A percentile compares a stretch with the other conserved stretches of the same genome.
Conservation (phyloP, 2,329 filamentous ascomycete genomes). For the Fusarium heterosporum region DNA sequence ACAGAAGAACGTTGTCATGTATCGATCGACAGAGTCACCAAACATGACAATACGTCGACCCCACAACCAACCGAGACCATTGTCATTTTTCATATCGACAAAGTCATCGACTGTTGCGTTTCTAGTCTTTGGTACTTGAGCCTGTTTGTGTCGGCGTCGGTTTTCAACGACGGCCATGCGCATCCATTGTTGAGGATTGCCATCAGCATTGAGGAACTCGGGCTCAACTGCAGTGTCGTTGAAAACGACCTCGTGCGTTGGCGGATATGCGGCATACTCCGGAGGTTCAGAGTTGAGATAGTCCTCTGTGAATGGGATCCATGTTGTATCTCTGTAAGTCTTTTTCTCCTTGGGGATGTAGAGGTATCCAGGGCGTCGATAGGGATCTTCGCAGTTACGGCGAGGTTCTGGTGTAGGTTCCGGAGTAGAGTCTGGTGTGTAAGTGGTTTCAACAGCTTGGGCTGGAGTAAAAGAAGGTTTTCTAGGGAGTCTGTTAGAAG, state of each 20-base stretch:
- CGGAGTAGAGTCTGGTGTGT: constrained; percentile 1
- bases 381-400: constrained; percentile 34
- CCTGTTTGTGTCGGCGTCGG: constrained; percentile 11
- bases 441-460: not conserved
- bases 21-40: constrained; percentile 34
- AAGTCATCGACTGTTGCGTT: constrained; percentile 21
- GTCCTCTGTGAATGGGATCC: constrained; percentile 31
- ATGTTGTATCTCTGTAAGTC: constrained; percentile 65
- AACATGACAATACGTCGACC: constrained; percentile 36
- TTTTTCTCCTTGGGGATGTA: constrained; percentile 69
- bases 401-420: not conserved
- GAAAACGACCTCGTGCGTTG: constrained; percentile 68
- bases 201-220: constrained; percentile 17
- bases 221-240: constrained; percentile 68
- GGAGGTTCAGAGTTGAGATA: constrained; percentile 72
- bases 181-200: constrained; percentile 37
- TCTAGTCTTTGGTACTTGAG: not conserved
- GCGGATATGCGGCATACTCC: constrained; percentile 55
- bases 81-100: constrained; percentile 23
- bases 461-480: constrained; percentile 15
- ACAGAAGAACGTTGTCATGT: constrained; percentile 36
- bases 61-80: constrained; percentile 32
- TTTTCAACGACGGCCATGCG: constrained; percentile 29
- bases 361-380: constrained; percentile 64
- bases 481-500: not conserved